A percentile compares a stretch with the other conserved stretches of the same genome.
Evolutionary conservation across 2,329 filamentous ascomycete species (phyloP).

Genomic region (Ceratocystis papillata): DNA sequence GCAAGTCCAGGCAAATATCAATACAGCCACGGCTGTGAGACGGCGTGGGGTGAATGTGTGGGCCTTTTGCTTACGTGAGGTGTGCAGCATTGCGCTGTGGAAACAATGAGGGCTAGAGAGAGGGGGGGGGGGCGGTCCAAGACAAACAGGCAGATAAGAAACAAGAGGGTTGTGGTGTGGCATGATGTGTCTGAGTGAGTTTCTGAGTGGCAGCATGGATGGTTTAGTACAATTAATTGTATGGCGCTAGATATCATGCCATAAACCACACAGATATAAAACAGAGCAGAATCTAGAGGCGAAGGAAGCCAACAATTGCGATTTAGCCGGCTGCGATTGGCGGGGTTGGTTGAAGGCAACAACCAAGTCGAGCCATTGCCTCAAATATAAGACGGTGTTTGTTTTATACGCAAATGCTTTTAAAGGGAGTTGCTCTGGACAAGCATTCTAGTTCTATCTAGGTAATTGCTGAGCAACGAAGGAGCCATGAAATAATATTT

Average conservation of each 20-base stretch:
- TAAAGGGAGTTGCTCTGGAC: no score
- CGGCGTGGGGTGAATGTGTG: not conserved
- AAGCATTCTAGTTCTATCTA: no score
- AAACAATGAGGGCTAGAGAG: constrained; percentile 11
- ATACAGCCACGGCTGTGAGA: not conserved
- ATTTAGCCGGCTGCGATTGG: no score
- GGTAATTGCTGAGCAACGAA: no score
- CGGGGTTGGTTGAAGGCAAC: not conserved
- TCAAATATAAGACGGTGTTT: no score
- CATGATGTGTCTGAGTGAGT: not conserved
- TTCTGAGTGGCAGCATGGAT: not conserved
- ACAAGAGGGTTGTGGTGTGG: not conserved
- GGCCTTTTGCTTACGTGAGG: not conserved
- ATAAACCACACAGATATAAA: not conserved
- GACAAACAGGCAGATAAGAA: not conserved
- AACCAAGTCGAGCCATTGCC: not conserved
- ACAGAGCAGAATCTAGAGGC: not conserved
- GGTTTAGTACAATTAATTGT: not conserved
- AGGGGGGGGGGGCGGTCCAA: not conserved
- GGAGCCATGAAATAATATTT: no score
- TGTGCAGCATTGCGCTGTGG: not conserved
- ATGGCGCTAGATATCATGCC: not conserved
- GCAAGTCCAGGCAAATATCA: not conserved
- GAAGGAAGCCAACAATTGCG: not conserved
- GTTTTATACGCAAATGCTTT: no score